These are phyloP conservation scores for Penicillium fuscoglaucum DNA, from an alignment of 2,329 filamentous ascomycete species.

Conservation along the genomic window DNA sequence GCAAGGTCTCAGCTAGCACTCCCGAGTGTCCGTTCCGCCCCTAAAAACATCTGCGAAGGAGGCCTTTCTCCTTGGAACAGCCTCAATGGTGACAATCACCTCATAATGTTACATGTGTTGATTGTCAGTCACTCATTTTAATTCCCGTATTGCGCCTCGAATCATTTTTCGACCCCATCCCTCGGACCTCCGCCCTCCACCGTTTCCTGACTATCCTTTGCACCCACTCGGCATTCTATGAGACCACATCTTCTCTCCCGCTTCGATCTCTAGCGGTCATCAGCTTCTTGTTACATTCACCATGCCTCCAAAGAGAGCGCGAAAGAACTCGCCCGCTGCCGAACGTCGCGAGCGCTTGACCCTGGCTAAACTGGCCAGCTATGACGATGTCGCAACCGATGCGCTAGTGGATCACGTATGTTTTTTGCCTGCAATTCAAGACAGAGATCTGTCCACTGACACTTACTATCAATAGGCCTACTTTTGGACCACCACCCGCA, in stretches of 20 bases:
- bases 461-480: constrained; percentile 63
- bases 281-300: constrained; percentile 8
- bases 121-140: constrained; percentile 2
- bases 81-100: constrained; percentile 8
- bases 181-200: constrained; percentile 3
- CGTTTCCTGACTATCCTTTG: not conserved
- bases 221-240: constrained; percentile 12
- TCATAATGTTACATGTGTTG: not conserved
- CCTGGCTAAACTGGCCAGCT: constrained; percentile 81
- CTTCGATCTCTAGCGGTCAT: not conserved
- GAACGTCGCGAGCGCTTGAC: constrained; percentile 70
- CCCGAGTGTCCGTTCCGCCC: constrained; percentile 9
- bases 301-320: constrained; percentile 42
- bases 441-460: constrained; percentile 18
- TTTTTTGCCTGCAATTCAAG: constrained; percentile 25
- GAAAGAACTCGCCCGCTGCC: constrained; percentile 30
- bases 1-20: constrained; percentile 3
- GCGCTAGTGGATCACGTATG: constrained; percentile 90
- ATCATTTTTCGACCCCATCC: not conserved
- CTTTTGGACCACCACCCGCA: constrained; percentile 95
- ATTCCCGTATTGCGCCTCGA: constrained; percentile 1
- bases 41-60: constrained; percentile 13
- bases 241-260: constrained; percentile 1
- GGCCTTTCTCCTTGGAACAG: constrained; percentile 1
- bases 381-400: constrained; percentile 95